phyloP scores from a whole-genome alignment of 1,139 yeast species.

The Meyerozyma elateridarum region DNA sequence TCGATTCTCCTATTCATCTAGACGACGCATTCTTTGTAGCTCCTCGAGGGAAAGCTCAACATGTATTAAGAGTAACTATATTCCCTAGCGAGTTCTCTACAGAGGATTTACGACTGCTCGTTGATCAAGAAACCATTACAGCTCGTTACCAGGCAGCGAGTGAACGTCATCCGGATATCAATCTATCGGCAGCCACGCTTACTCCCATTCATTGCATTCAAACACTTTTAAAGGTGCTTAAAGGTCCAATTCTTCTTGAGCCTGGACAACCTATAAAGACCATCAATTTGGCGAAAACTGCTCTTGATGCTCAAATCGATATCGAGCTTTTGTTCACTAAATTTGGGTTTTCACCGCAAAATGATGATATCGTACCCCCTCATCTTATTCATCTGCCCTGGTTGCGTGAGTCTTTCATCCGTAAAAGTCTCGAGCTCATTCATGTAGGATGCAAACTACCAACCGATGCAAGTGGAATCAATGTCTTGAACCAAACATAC shows the following conservation, averaged over 20 bases:
- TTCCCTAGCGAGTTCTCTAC: slow-evolving; percentile 27
- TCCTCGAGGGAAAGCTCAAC: slow-evolving; percentile 22
- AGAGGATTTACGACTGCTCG: slow-evolving; percentile 23
- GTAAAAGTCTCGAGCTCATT: slow-evolving; percentile 47
- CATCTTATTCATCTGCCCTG: slow-evolving; percentile 26
- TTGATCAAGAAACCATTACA: slow-evolving; percentile 23
- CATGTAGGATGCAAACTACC: slow-evolving; percentile 41
- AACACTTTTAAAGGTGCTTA: slow-evolving; percentile 54
- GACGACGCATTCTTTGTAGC: slow-evolving; percentile 36
- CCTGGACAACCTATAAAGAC: slow-evolving; percentile 46
- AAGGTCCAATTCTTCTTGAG: slow-evolving; percentile 51
- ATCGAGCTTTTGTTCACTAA: slow-evolving; percentile 45
- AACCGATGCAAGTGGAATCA: slow-evolving; percentile 12
- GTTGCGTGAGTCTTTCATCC: slow-evolving; percentile 42
- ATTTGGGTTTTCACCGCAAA: slow-evolving; percentile 36
- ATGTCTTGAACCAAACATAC: slow-evolving; percentile 33
- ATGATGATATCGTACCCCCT: slow-evolving; percentile 56
- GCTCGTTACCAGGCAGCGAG: slow-evolving; percentile 27
- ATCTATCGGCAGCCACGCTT: slow-evolving; percentile 37
- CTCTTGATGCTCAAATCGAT: slow-evolving; percentile 52
- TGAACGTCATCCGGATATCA: slow-evolving; percentile 22
- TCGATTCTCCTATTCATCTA: slow-evolving; percentile 13
- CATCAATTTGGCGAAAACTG: slow-evolving; percentile 44
- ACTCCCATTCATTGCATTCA: slow-evolving; percentile 49
- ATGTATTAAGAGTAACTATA: slow-evolving; percentile 31